These are phyloP conservation scores for Ophiostoma piceae DNA, from an alignment of 2,329 filamentous ascomycete species.

Conservation along the genomic window DNA sequence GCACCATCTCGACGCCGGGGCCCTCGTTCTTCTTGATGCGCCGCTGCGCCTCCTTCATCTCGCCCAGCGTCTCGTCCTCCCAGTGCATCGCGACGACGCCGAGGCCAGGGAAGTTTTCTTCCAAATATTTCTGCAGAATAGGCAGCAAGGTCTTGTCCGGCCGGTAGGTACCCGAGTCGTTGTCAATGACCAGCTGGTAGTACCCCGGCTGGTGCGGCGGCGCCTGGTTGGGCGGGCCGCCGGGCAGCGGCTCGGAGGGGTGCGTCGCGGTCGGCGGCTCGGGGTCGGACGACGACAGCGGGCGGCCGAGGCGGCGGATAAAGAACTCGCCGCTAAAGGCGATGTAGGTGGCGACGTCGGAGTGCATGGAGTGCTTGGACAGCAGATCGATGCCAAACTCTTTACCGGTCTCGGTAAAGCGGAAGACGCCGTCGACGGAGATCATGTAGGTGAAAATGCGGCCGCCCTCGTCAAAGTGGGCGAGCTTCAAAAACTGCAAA, in stretches of 20 bases:
- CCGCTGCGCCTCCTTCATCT: constrained; percentile 71
- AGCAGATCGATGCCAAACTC: constrained; percentile 92
- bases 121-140: constrained; percentile 63
- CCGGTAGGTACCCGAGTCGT: constrained; percentile 89
- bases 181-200: constrained; percentile 91
- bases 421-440: constrained; percentile 77
- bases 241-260: constrained; percentile 44
- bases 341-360: constrained; percentile 83
- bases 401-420: constrained; percentile 92
- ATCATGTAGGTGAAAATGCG: constrained; percentile 89
- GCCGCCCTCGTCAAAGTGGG: constrained; percentile 78
- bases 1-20: constrained; percentile 47
- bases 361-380: constrained; percentile 96
- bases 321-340: constrained; percentile 94
- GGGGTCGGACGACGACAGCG: constrained; percentile 41
- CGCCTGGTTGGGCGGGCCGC: constrained; percentile 41
- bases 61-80: constrained; percentile 66
- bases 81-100: constrained; percentile 70
- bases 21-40: constrained; percentile 64
- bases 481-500: constrained; percentile 76
- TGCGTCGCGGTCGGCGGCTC: constrained; percentile 47
- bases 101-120: constrained; percentile 69
- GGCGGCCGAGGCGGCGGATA: constrained; percentile 60
- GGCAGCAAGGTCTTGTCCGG: constrained; percentile 75
- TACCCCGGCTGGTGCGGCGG: constrained; percentile 47